These are phyloP conservation scores for Fusarium annulatum DNA, from an alignment of 2,329 filamentous ascomycete genomes.

Conservation along the genomic window DNA sequence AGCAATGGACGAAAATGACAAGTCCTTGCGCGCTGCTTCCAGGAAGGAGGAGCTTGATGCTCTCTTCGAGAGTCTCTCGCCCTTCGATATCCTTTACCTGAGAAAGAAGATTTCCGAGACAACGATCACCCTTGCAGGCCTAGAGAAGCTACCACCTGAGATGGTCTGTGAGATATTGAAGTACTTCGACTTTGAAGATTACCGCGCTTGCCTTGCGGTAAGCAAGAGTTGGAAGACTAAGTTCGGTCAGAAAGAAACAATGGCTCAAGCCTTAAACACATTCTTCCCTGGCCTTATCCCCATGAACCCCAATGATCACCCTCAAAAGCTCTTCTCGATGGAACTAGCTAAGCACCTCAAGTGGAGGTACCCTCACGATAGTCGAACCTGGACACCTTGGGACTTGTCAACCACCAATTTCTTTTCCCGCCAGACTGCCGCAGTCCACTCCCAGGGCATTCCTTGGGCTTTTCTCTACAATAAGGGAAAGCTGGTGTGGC, in stretches of 20 bases:
- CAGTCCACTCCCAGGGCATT: not conserved
- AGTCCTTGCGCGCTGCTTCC: not conserved
- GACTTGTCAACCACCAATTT: not conserved
- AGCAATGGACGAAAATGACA: not conserved
- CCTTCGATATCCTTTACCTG: not conserved
- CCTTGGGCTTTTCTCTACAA: not conserved
- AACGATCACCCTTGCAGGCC: accelerated
- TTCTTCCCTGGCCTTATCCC: not conserved
- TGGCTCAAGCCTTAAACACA: not conserved
- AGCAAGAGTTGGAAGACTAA: not conserved
- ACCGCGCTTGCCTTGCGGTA: not conserved
- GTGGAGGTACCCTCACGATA: not conserved
- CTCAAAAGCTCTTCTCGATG: not conserved
- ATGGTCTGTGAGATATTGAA: not conserved
- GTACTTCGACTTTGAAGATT: not conserved
- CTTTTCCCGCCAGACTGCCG: not conserved
- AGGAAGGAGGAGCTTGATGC: not conserved
- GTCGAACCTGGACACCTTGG: not conserved
- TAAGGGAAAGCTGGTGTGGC: not conserved
- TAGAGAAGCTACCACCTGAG: not conserved
- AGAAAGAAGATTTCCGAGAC: not conserved
- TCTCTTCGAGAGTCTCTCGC: not conserved
- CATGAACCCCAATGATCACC: not conserved
- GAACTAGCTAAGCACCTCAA: not conserved
- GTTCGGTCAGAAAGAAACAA: not conserved